A percentile compares a stretch with the other conserved stretches of the same genome.
Conservation (phyloP, 345 rosid species). For the Orychophragmus violaceus region DNA sequence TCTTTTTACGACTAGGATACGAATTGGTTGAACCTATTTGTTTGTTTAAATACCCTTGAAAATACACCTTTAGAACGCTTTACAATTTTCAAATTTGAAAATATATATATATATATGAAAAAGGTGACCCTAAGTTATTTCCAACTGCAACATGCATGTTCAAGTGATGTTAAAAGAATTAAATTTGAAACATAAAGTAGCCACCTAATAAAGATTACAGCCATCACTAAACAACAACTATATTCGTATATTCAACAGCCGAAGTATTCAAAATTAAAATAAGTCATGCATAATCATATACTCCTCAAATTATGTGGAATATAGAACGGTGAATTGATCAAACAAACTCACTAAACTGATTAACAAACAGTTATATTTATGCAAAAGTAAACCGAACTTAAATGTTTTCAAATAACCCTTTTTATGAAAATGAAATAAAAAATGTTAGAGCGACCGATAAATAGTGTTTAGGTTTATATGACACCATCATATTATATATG, state of each 20-base stretch:
- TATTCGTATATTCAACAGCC: not conserved
- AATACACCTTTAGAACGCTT: not conserved
- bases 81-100: not conserved
- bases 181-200: not conserved
- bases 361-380: not conserved
- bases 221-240: slow-evolving; percentile 1
- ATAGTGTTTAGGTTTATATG: not conserved
- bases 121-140: slow-evolving; percentile 5
- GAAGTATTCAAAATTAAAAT: not conserved
- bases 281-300: not conserved
- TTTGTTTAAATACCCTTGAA: not conserved
- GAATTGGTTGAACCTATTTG: not conserved
- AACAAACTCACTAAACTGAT: not conserved
- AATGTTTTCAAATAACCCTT: not conserved
- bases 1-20: no score
- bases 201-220: slow-evolving; percentile 21
- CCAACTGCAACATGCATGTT: slow-evolving; percentile 23
- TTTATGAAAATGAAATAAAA: not conserved
- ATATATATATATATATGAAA: not conserved
- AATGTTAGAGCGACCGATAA: no score
- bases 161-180: not conserved
- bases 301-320: not conserved
- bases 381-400: not conserved
- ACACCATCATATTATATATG: not conserved
- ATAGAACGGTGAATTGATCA: not conserved